Conservation (phyloP, 225 moss, liverwort and hornwort species). For the Bryoerythrophyllum caledonicum region DNA sequence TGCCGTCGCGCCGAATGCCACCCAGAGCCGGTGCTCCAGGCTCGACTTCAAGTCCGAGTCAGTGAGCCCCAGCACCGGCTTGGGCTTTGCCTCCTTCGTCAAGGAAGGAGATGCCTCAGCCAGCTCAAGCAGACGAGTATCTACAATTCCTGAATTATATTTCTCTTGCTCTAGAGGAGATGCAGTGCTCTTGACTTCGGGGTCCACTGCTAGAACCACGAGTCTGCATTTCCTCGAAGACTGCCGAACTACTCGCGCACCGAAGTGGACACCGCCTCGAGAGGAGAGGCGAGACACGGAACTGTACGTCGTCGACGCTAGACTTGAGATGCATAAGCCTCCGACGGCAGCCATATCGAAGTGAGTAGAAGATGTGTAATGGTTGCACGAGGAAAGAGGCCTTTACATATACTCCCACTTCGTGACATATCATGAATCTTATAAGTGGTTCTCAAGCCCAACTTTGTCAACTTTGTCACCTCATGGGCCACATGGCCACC, state of each 20-base stretch:
- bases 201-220: conserved; percentile 30
- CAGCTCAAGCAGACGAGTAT: conserved; percentile 6
- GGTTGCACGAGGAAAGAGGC: no score
- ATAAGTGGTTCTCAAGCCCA: no score
- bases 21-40: conserved; percentile 64
- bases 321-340: conserved; percentile 23
- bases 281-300: conserved; percentile 16
- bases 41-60: conserved; percentile 63
- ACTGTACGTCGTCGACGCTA: conserved; percentile 22
- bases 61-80: conserved; percentile 37
- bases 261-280: neutral
- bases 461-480: no score
- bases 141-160: neutral
- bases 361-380: no score
- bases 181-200: neutral
- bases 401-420: no score
- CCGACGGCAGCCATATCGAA: conserved; percentile 29
- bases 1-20: conserved; percentile 36
- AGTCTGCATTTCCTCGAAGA: conserved; percentile 3
- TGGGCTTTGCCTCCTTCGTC: neutral
- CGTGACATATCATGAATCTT: no score
- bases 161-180: neutral
- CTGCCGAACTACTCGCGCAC: neutral
- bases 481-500: no score
- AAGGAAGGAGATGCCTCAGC: neutral